These are phyloP conservation scores for Licmophora abbreviata DNA, from an alignment of 108 stramenopile genomes.

Conservation along the genomic window DNA sequence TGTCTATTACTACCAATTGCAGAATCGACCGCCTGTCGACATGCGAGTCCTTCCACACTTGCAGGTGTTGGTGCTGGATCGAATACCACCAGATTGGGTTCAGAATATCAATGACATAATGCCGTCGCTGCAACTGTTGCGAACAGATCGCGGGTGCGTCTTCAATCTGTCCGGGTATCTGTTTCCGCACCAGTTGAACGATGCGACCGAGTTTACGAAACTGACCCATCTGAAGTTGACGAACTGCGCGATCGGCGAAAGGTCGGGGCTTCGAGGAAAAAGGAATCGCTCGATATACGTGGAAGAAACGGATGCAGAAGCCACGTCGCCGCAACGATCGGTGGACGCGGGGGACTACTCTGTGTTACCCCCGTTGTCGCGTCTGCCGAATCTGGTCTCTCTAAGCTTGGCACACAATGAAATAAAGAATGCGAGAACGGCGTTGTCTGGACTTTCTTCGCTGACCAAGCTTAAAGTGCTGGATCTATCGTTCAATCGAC, in stretches of 20 bases:
- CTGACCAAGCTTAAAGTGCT: constrained; percentile 36
- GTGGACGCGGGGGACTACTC: background rate
- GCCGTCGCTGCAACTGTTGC: constrained; percentile 44
- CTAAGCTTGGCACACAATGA: constrained; percentile 66
- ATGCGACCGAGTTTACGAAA: constrained; percentile 9
- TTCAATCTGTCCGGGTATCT: constrained; percentile 40
- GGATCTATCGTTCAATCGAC: constrained; percentile 60
- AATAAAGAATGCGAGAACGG: constrained; percentile 36
- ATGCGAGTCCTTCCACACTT: constrained; percentile 58
- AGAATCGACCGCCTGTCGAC: constrained; percentile 41
- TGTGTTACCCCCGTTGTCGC: constrained; percentile 21
- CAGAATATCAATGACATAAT: constrained; percentile 30
- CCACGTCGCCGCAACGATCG: background rate
- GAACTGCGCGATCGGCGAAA: constrained; percentile 51
- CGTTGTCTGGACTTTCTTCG: constrained; percentile 41
- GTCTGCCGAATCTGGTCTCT: constrained; percentile 40
- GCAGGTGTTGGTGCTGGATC: constrained; percentile 51
- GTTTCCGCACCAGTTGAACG: constrained; percentile 13
- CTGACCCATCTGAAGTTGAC: constrained; percentile 54
- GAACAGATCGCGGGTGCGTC: constrained; percentile 45
- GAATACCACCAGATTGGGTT: constrained; percentile 63
- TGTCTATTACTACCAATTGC: constrained; percentile 27
- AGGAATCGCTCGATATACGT: constrained; percentile 1
- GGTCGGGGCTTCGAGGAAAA: constrained; percentile 29
- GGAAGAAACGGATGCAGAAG: background rate